Conservation (phyloP, 768 basidiomycete genomes). For the Mycena amicta region DNA sequence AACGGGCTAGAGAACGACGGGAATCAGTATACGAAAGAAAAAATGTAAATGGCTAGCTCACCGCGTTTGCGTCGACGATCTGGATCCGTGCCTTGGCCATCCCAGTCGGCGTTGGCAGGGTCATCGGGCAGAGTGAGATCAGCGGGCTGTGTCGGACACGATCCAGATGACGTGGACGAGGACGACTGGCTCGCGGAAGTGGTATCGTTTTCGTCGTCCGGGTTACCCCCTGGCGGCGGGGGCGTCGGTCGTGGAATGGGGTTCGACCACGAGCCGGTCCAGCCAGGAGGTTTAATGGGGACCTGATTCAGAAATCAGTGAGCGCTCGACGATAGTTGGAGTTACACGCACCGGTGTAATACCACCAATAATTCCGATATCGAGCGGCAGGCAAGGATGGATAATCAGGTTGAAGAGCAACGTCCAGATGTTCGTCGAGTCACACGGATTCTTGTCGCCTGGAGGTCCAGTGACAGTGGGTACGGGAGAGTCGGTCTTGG, state of each 20-base stretch:
- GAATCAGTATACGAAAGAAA: not conserved
- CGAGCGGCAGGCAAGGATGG: too few relatives aligned
- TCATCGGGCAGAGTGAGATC: constrained; percentile 2
- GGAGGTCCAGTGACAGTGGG: constrained; percentile 4
- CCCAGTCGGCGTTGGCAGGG: constrained; percentile 10
- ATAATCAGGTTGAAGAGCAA: constrained; percentile 7
- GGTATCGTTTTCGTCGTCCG: not conserved
- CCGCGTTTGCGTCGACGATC: not conserved
- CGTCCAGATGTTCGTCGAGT: not conserved
- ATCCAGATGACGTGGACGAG: not conserved
- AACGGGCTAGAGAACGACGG: not conserved
- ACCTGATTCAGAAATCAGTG: too few relatives aligned
- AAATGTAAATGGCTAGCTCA: not conserved
- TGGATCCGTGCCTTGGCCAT: constrained; percentile 4
- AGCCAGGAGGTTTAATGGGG: not conserved
- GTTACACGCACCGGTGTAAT: not conserved
- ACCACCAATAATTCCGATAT: constrained; percentile 9
- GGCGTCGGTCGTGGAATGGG: not conserved
- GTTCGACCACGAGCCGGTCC: not conserved
- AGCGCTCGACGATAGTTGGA: too few relatives aligned
- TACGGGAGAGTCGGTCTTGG: constrained; percentile 1
- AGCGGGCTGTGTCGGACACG: not conserved
- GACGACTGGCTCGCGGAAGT: not conserved
- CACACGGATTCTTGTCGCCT: not conserved
- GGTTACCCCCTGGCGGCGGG: not conserved